Evolutionary conservation across 257 asterid species (phyloP).

Genomic region (Echites panduratus): DNA sequence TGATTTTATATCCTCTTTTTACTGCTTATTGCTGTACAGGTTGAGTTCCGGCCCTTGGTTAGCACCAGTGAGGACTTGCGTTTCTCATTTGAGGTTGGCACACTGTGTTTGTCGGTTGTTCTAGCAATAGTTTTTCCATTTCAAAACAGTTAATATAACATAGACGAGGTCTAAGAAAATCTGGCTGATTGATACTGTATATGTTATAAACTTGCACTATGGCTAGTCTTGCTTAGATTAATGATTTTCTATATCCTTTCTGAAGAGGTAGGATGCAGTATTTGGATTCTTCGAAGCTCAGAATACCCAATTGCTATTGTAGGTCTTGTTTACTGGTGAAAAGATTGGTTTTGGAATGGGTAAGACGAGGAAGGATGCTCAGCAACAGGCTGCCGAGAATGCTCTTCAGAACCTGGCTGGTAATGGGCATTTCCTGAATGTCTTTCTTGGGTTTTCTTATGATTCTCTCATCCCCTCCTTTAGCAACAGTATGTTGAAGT

Average conservation of each 20-base stretch:
- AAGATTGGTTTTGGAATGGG: slow-evolving; percentile 89
- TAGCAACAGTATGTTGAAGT: not conserved
- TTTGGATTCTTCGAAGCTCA: slow-evolving; percentile 22
- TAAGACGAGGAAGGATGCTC: slow-evolving; percentile 90
- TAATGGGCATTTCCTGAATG: slow-evolving; percentile 15
- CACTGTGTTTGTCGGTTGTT: not conserved
- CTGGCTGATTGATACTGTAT: not conserved
- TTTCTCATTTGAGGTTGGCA: slow-evolving; percentile 84
- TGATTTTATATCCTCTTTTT: not conserved
- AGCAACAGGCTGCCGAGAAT: slow-evolving; percentile 93
- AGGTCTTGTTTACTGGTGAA: slow-evolving; percentile 86
- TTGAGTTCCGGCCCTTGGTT: slow-evolving; percentile 73
- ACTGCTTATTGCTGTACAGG: slow-evolving; percentile 34
- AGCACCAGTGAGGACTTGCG: slow-evolving; percentile 64
- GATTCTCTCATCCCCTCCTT: not conserved
- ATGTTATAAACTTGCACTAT: not conserved
- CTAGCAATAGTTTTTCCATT: not conserved
- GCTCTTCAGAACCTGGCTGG: slow-evolving; percentile 95
- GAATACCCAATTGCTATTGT: slow-evolving; percentile 23
- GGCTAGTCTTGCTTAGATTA: not conserved
- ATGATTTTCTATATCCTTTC: not conserved
- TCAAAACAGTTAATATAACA: not conserved
- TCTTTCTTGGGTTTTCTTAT: slow-evolving; percentile 2
- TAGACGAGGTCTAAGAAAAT: not conserved
- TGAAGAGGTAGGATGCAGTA: slow-evolving; percentile 8